A percentile compares a stretch with the other conserved stretches of the same genome.
phyloP scores from a whole-genome alignment of 2,329 filamentous ascomycete species.

The Chaetomiaceae sp. region DNA sequence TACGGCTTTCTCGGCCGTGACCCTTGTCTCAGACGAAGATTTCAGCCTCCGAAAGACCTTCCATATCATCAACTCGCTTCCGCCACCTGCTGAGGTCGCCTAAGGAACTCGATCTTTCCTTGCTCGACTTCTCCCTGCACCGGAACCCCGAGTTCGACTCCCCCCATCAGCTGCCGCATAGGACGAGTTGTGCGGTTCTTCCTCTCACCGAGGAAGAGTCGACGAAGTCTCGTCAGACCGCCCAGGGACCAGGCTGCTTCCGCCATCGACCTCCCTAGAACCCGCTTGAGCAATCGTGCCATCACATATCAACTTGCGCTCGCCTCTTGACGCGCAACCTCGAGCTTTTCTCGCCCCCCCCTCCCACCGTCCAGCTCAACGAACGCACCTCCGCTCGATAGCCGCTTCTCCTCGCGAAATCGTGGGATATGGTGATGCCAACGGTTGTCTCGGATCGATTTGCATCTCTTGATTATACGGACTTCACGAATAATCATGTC shows the following conservation, averaged over 20 bases:
- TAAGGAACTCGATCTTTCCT: constrained; percentile 45
- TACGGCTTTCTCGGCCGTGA: constrained; percentile 59
- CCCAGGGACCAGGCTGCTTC: constrained; percentile 85
- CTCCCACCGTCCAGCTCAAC: not conserved
- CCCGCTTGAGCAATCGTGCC: constrained; percentile 28
- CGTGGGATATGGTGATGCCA: constrained; percentile 60
- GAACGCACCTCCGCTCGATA: not conserved
- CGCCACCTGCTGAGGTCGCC: constrained; percentile 49
- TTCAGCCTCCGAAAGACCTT: constrained; percentile 59
- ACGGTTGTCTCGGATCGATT: constrained; percentile 51
- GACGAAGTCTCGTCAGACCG: constrained; percentile 94
- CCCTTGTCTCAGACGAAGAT: constrained; percentile 61
- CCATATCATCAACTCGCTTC: constrained; percentile 61
- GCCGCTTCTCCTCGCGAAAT: constrained; percentile 23
- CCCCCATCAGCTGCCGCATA: constrained; percentile 97
- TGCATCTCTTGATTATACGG: constrained; percentile 43
- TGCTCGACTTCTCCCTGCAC: constrained; percentile 45
- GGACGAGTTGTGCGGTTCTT: constrained; percentile 96
- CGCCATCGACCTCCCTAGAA: constrained; percentile 95
- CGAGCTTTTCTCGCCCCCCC: not conserved
- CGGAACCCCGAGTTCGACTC: constrained; percentile 48
- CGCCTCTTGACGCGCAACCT: constrained; percentile 9
- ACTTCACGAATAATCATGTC: constrained; percentile 39
- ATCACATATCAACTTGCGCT: constrained; percentile 1
- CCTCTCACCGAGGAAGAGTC: constrained; percentile 99